Evolutionary conservation across 1,139 yeast species (phyloP), one percentile per base, ranked within the genome.

Genomic region (Candida pseudocylindracea): DNA sequence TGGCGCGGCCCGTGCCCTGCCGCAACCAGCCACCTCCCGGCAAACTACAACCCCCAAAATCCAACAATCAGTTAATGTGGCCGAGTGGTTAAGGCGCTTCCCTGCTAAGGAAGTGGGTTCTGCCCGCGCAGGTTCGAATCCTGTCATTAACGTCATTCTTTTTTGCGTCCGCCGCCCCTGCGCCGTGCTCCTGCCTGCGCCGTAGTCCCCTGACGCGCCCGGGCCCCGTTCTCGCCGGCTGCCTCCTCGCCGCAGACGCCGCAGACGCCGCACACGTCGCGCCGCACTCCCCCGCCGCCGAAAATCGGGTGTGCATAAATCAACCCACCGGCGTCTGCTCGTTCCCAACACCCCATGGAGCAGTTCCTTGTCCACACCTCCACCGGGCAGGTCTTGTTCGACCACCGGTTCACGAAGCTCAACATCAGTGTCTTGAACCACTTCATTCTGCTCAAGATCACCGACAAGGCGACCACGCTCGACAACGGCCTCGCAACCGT

Each of bases 21-120:
- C n/a, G n/a, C n/a, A n/a, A n/a, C n/a, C n/a, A n/a, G n/a, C n/a
- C n/a, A n/a, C n/a, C n/a, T n/a, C n/a, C n/a, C n/a, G n/a, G n/a
- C n/a, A n/a, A n/a, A n/a, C n/a, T n/a, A n/a, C n/a, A n/a, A n/a
- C n/a, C n/a, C n/a, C n/a, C n/a, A n/a, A 15, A 15, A 15, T 6
- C 6, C 20, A 15, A 15, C 20, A 15, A 15, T 29, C 29, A 29
- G 51, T 48, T 40, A 60, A 75, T 66, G 76, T 71, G 78, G 75
- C 78, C 78, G 79, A 71, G 79, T 69, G 79, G 79, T 71, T 71
- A 71, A 71, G 78, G 79, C 76, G 79, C 67, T 68, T 72, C 78
- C 78, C 79, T 70, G 76, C 76, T 69, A 67, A 72, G 79, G 78
- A 69, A 69, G 68, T 72, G 79, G 73, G 79, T 64, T 68, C 59